Base-by-base conservation (phyloP, 805 yeast species). In the Schwanniomyces sp. region DNA sequence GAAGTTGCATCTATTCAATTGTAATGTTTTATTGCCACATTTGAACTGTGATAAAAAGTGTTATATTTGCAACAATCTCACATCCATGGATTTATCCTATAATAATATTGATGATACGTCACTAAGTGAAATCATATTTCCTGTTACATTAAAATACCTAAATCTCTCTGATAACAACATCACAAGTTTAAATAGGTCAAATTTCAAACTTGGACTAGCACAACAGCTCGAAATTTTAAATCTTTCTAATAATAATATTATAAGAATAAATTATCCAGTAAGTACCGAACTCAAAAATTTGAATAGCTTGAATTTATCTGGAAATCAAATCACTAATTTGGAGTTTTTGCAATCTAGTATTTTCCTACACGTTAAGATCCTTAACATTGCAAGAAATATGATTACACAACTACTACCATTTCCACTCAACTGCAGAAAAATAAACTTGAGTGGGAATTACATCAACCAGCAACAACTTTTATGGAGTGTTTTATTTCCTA, bases 131-230 rank as follows among this genome's bases (percentile, higher is more conserved):
- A 40, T 65, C 5, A 25, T 40, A 11, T 57, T 67, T 34, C 70
- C 72, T 0, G 6, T 45, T 0, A 40, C 48, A 21, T 42, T 67
- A 27, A 43, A 46, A 34, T 25, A 51, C 10, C 48, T 67, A 32
- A 61, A 63, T 40, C 51, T 66, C 14, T 62, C 71, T 5, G 64
- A 66, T 46, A 67, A 67, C 44, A 53, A 43, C 29, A n/a, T 40
- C 10, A 12, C 26, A 17, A 12, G 9, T 18, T 32, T 45, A 11
- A 40, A 38, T 10, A 34, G 37, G n/a, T 3, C 38, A 5, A 40
- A 45, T 26, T 34, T 45, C 17, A 36, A 41, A 25, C 21, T 40
- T 21, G 30, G 12, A 12, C n/a, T 27, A 8, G 14, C 41, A 14
- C 28, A 7, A 11, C n/a, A 34, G 21, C 42, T 67, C 28, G 44